Base-by-base conservation (phyloP, 1,284 basidiomycete species). In the Uromyces viciae-fabae region DNA sequence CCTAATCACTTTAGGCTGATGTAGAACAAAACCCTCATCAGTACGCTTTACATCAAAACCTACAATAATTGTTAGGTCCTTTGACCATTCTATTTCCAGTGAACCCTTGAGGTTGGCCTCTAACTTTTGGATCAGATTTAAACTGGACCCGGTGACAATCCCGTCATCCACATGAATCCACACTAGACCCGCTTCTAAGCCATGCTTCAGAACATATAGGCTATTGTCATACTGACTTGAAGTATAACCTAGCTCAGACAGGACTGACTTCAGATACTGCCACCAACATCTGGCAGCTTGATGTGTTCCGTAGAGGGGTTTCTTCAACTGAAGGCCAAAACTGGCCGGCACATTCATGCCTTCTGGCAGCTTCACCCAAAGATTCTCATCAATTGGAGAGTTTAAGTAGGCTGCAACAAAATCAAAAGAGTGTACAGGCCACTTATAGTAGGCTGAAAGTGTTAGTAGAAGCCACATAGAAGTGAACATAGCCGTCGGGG, bases 81-180 rank as follows among this genome's bases (percentile, higher is more conserved):
- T 9, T 15, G 14, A 11, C 64, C 64, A 68, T 22, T 68, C 19
- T 8, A 68, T 68, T 25, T 68, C 33, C 33, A 68, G 64, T 8
- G 28, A 19, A 9, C 17, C 22, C 7, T 19, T 25, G 14, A 68
- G 64, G 14, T 38, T 11, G 7, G 15, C 25, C 17, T 19, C 19
- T 7, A 68, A 9, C 15, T 38, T 11, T 11, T 38, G 15, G 8
- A 68, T 14, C 15, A 38, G 28, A 7, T 8, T 22, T 11, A 7
- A 33, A 11, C 19, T 33, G 9, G 19, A 38, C 17, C 25, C 64
- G 17, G 40, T 25, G 14, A 68, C 25, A 14, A 38, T 33, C 33
- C 64, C 64, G 38, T 68, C 33, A 38, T 68, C 64, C 22, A 68
- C 64, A 25, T 68, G 64, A 31, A 42, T 68, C 64, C 64, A 68